These are phyloP conservation scores for Pseudocercospora pini-densiflorae DNA, from an alignment of 2,329 filamentous ascomycete genomes.

Conservation along the genomic window DNA sequence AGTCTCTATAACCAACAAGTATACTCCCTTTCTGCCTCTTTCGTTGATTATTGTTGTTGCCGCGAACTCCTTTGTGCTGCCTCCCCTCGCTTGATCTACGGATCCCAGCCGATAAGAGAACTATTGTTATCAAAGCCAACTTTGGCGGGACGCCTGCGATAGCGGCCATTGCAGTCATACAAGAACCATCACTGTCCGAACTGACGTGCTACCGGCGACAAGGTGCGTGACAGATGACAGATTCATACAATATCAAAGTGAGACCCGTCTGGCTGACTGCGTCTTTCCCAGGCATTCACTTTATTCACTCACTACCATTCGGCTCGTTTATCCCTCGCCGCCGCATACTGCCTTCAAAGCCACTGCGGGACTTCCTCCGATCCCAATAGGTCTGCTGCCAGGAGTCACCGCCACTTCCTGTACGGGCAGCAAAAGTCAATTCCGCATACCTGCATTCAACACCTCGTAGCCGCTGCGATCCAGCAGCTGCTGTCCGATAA, in stretches of 20 bases:
- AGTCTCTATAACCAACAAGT: not conserved
- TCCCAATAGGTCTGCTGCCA: not conserved
- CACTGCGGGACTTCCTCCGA: not conserved
- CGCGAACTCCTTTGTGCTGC: not conserved
- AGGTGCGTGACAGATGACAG: constrained; percentile 2
- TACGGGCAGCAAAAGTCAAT: not conserved
- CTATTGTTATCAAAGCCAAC: constrained; percentile 66
- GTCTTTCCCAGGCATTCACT: not conserved
- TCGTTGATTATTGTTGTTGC: not conserved
- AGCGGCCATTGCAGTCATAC: constrained; percentile 10
- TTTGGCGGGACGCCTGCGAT: not conserved
- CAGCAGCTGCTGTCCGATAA: not conserved
- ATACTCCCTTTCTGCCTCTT: not conserved
- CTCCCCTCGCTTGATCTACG: constrained; percentile 3
- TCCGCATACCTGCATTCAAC: not conserved
- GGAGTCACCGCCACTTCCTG: constrained; percentile 5
- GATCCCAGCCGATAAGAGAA: not conserved
- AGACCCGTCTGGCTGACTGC: constrained; percentile 7
- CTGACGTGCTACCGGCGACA: not conserved
- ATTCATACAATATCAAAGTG: not conserved
- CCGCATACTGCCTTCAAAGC: not conserved
- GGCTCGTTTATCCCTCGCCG: not conserved
- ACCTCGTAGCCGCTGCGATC: constrained; percentile 3
- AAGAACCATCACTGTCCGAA: not conserved
- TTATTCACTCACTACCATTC: not conserved